Conservation (phyloP, 441 rosid species). For the Pelargonium citronellum region DNA sequence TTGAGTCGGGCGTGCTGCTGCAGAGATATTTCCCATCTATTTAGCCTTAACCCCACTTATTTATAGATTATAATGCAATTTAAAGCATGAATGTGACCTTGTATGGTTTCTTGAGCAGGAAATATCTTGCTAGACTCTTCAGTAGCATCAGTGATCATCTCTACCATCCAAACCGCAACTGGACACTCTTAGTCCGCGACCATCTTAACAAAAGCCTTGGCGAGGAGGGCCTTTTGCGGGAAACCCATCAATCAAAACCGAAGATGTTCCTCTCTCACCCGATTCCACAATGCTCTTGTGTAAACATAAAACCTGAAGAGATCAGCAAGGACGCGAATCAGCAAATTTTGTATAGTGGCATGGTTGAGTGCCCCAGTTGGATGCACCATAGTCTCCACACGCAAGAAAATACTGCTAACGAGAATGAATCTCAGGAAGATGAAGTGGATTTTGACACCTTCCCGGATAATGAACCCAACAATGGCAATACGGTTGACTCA, state of each 20-base stretch:
- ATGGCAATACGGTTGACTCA: slow-evolving; percentile 7
- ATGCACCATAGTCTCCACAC: slow-evolving; percentile 14
- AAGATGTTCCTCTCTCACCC: slow-evolving; percentile 18
- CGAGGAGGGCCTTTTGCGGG: slow-evolving; percentile 18
- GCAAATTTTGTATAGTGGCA: slow-evolving; percentile 11
- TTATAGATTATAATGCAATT: no score
- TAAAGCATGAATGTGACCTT: no score
- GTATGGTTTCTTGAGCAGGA: slow-evolving; percentile 15
- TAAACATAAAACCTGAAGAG: slow-evolving; percentile 8
- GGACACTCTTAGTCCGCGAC: slow-evolving; percentile 18
- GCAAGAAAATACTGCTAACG: not conserved
- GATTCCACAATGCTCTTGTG: slow-evolving; percentile 21
- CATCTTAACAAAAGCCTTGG: slow-evolving; percentile 22
- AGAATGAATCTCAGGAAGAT: slow-evolving; percentile 17
- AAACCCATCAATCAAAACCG: slow-evolving; percentile 14
- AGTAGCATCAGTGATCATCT: slow-evolving; percentile 11
- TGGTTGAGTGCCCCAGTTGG: slow-evolving; percentile 20
- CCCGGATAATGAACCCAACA: not conserved
- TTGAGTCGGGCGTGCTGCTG: not conserved
- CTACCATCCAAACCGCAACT: slow-evolving; percentile 20
- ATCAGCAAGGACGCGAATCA: not conserved
- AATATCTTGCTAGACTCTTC: slow-evolving; percentile 18
- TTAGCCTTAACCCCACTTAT: no score
- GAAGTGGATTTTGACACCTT: not conserved
- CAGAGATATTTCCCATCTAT: no score